Evolutionary conservation across 2,329 filamentous ascomycete species (phyloP).

Genomic region (Cordyceps fumosorosea): DNA sequence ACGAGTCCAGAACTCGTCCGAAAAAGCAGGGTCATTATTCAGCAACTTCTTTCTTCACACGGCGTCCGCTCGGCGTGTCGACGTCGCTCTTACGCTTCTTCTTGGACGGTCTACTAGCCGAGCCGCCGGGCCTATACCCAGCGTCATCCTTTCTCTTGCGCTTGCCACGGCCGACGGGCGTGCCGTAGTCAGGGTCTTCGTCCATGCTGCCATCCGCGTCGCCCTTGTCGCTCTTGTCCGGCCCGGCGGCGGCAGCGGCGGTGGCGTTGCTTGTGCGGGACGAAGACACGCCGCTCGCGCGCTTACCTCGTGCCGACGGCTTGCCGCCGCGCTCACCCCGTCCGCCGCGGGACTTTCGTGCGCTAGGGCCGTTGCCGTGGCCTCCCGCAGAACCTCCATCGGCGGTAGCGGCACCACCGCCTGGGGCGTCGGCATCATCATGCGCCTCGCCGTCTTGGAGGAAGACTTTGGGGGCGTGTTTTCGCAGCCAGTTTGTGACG

Average conservation of each 20-base stretch:
- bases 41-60: constrained; percentile 28
- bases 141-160: constrained; percentile 54
- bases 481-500: constrained; percentile 91
- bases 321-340: constrained; percentile 31
- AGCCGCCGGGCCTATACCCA: constrained; percentile 54
- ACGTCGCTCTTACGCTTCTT: constrained; percentile 53
- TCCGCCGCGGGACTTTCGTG: constrained; percentile 30
- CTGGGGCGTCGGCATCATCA: constrained; percentile 23
- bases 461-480: constrained; percentile 78
- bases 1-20: not conserved
- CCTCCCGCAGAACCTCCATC: constrained; percentile 13
- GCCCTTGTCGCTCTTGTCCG: constrained; percentile 18
- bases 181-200: constrained; percentile 31
- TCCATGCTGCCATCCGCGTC: constrained; percentile 34
- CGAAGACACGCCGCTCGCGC: constrained; percentile 19
- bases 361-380: constrained; percentile 19
- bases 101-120: constrained; percentile 46
- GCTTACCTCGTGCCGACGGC: constrained; percentile 33
- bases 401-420: constrained; percentile 25
- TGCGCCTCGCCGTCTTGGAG: constrained; percentile 62
- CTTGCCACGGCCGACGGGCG: constrained; percentile 31
- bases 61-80: constrained; percentile 29
- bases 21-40: not conserved
- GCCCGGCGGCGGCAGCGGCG: constrained; percentile 14
- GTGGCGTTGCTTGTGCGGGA: constrained; percentile 26